Evolutionary conservation across 768 basidiomycete species (phyloP), one percentile per base, ranked within the genome.

Genomic region (Leccinum fibrillosum): DNA sequence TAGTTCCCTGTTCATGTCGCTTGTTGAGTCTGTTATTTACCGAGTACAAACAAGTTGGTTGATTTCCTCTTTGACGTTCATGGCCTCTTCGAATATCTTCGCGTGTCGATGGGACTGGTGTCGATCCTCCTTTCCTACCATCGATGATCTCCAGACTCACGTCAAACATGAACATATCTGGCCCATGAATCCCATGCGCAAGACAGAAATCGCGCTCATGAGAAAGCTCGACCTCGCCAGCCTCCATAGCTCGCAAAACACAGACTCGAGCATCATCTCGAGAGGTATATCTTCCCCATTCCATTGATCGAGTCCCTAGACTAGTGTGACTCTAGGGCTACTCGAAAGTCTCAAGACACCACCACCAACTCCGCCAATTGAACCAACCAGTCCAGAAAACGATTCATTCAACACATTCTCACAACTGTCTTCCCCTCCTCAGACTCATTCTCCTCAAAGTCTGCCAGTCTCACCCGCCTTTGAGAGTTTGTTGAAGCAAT

Each of bases 71-170:
- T 12, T 17, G 17, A 21, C 21, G 25, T 15, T 45, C 54, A 58
- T 59, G 59, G 17, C 60, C 15, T 37, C 62, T 42, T 52, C 58
- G n/a, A 25, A 26, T 26, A 11, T 64, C 45, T 60, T 76, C 58
- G 63, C 72, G 12, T 86, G 84, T 68, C 73, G 72, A 54, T 85
- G 84, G 85, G 74, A 73, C 5, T 82, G 81, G 80, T 86, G 85
- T 53, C 72, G 79, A 2, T 67, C 67, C 10, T 72, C 72, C 2
- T 85, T 80, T 55, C 48, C 65, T 10, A 74, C 63, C 26, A 68
- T 72, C n/a, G 59, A 66, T 2, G 75, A 75, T 15, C 76, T 85
- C 26, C 65, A 72, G 3, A 61, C 71, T 7, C 85, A 86, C 64
- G 77, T 85, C 45, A 65, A 75, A 13, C 65, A 71, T 26, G 76